Evolutionary conservation across 495 filamentous ascomycete genomes (phyloP), one percentile per base, ranked within the genome.

Genomic region (Penicillium manginii): DNA sequence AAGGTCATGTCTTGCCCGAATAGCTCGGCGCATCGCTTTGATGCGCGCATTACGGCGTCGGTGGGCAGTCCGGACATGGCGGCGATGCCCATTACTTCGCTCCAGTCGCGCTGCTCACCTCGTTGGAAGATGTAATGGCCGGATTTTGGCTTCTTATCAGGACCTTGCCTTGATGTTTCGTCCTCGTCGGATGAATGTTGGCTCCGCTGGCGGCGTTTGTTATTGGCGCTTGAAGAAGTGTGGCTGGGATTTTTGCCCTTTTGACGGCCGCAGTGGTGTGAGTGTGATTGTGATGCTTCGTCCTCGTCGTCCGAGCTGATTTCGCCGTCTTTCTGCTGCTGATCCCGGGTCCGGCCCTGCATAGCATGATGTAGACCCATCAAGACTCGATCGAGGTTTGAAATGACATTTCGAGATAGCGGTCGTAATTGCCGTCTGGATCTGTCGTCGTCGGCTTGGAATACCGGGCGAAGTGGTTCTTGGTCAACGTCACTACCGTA

Each of bases 11-110:
- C 75, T 69, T 91, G 81, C 0, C 78, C 80, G 64, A 94, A 92
- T 0, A 96, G 74, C 31, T 79, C 78, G 2, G 85, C 80, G 65
- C 92, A 96, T 35, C 92, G 78, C 63, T 85, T 75, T 3, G 86
- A 82, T 1, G 91, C 80, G 48, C 88, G 81, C 42, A 82, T 79
- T 8, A 96, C 76, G 5, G 85, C 88, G 4, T 69, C 66, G 1
- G 80, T 63, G 1, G 86, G 73, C 67, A 90, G 88, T 0, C 88
- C 90, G 2, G 78, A 82, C 57, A 92, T 78, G 0, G 88, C 81
- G 19, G 92, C 92, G 1, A 90, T 73, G 9, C 89, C 88, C 31
- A 96, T 69, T 2, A 94, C 81, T 54, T 93, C 88, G 43, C 87
- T 87, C 92, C 92, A 96, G 69, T 93, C 89, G 2, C 90, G 83